These are phyloP conservation scores for Tranzscheliella williamsii DNA, from an alignment of 1,284 basidiomycete genomes.

Conservation along the genomic window DNA sequence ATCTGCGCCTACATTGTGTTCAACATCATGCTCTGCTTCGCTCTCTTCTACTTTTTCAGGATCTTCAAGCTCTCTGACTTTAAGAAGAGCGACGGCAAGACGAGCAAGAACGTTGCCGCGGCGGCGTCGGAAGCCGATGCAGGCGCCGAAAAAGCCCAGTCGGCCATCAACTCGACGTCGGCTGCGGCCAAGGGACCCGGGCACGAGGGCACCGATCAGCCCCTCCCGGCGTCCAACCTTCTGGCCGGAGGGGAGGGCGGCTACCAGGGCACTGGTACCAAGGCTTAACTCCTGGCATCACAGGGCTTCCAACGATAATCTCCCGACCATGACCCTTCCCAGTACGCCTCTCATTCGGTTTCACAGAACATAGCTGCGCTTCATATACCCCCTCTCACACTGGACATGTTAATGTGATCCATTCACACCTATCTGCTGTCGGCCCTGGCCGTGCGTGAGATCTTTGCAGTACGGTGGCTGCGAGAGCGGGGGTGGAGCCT, in stretches of 20 bases:
- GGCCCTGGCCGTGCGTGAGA: too few relatives aligned
- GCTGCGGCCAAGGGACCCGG: conserved; percentile 10
- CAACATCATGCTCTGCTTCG: conserved; percentile 63
- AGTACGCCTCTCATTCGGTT: too few relatives aligned
- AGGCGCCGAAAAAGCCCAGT: conserved; percentile 1
- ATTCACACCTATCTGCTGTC: too few relatives aligned
- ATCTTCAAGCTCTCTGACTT: conserved; percentile 26
- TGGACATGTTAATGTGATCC: too few relatives aligned
- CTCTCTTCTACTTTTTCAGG: conserved; percentile 50
- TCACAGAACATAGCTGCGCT: too few relatives aligned
- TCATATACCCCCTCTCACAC: too few relatives aligned
- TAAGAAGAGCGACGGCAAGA: conserved; percentile 11
- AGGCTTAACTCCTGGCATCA: too few relatives aligned
- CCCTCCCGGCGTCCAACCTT: not conserved
- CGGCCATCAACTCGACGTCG: conserved; percentile 6
- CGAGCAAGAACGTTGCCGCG: not conserved
- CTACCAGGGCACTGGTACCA: conserved; percentile 6
- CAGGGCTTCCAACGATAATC: too few relatives aligned
- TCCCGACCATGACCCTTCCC: too few relatives aligned
- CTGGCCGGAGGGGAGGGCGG: conserved; percentile 1
- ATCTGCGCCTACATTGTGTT: conserved; percentile 70
- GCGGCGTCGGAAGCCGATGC: conserved; percentile 2
- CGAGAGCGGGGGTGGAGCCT: too few relatives aligned
- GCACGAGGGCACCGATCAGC: not conserved
- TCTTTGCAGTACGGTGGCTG: too few relatives aligned